A percentile compares a stretch with the other conserved stretches of the same genome.
These are phyloP conservation scores for Huiozyma naganishii DNA, from an alignment of 805 yeast species.

Conservation along the genomic window DNA sequence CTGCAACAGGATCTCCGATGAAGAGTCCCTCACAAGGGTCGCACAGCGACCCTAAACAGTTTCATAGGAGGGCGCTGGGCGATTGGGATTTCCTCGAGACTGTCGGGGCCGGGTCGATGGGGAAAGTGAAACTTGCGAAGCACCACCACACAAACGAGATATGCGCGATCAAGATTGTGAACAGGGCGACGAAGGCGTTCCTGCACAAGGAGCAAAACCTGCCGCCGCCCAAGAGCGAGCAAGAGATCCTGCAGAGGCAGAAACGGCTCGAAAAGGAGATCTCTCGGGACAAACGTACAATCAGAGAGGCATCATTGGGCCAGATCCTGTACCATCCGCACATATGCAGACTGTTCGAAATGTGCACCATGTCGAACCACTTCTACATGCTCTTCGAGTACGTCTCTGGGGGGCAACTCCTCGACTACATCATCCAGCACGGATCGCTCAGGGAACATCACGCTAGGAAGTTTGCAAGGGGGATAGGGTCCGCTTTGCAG, in stretches of 20 bases:
- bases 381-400: conserved; percentile 95
- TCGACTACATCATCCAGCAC: conserved; percentile 93
- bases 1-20: too few species aligned
- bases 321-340: conserved; percentile 83
- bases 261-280: conserved; percentile 73
- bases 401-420: conserved; percentile 94
- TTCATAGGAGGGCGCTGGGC: conserved; percentile 82
- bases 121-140: conserved; percentile 89
- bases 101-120: conserved; percentile 98
- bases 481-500: conserved; percentile 86
- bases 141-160: conserved; percentile 72
- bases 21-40: neutral
- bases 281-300: conserved; percentile 82
- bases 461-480: conserved; percentile 90
- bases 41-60: conserved; percentile 26
- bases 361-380: conserved; percentile 93
- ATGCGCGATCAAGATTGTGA: conserved; percentile 89
- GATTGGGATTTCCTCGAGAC: conserved; percentile 95
- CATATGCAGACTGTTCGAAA: conserved; percentile 84
- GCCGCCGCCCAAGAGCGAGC: conserved; percentile 51
- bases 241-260: conserved; percentile 48
- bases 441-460: conserved; percentile 89
- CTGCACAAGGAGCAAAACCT: conserved; percentile 61
- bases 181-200: conserved; percentile 73
- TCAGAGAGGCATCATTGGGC: conserved; percentile 92